Base-by-base conservation (phyloP, 2,329 filamentous ascomycete genomes). In the Paracamarosporium sp. region DNA sequence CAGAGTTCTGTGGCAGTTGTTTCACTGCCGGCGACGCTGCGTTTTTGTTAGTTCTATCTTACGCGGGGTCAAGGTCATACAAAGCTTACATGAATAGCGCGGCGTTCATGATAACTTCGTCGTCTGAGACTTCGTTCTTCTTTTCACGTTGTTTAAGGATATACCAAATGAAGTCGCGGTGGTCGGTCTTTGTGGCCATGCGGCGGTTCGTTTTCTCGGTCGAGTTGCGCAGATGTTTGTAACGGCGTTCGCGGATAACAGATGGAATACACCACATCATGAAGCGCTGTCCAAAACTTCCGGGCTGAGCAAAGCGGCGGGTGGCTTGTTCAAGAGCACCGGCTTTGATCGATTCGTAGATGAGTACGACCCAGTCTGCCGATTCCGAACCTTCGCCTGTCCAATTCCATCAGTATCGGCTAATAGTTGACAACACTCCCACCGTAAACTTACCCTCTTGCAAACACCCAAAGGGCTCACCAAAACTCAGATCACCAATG, bases 151-250 rank as follows among this genome's bases (percentile, higher is more conserved):
- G 66, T 56, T 68, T 71, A 7, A 75, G 56, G 22, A 73, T 73
- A 47, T 73, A 71, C 68, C 70, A 75, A 46, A 75, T 73, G 57
- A 75, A 75, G 61, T 75, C 72, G 13, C 70, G 57, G 53, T 75
- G 72, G 22, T 73, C 69, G 6, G 65, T 72, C 51, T 74, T 69
- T 20, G 55, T 64, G 9, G 60, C 61, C 55, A 75, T 62, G 15
- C 72, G 53, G 22, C 66, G 63, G 2, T 70, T 54, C 0, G 68
- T 71, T 52, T 75, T 75, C 50, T 73, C 69, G 0, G 65, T 72
- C 12, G 67, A 71, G 43, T 72, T 71, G 31, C 61, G 57, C 28
- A 75, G 30, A 53, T 75, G 72, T 20, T 59, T 64, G 51, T 53
- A 63, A 12, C 71, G 61, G 9, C 69, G 63, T 53, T 72, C 63